Conservation (phyloP, 768 basidiomycete species). For the Russula ochroleuca region DNA sequence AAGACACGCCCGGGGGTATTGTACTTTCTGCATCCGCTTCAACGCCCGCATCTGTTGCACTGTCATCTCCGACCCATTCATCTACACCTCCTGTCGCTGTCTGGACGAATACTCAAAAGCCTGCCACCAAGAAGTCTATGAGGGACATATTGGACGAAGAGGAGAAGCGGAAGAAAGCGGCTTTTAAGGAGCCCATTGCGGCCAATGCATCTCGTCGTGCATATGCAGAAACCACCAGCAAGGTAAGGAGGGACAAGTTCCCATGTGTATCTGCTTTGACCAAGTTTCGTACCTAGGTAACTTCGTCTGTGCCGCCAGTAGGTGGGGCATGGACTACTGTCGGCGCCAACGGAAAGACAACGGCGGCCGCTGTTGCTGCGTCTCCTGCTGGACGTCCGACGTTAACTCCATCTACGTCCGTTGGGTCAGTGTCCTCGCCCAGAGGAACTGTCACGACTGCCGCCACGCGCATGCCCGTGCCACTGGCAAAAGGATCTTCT, state of each 20-base stretch:
- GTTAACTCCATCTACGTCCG: conserved; percentile 37
- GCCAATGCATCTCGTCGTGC: conserved; percentile 58
- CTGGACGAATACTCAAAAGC: conserved; percentile 66
- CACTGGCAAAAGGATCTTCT: conserved; percentile 30
- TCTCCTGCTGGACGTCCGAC: conserved; percentile 38
- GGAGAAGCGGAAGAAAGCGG: conserved; percentile 69
- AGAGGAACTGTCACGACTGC: conserved; percentile 16
- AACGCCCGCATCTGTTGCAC: conserved; percentile 34
- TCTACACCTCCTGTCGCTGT: conserved; percentile 44
- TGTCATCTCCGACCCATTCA: conserved; percentile 30
- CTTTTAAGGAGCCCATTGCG: conserved; percentile 44
- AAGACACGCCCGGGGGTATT: conserved; percentile 37
- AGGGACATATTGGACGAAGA: conserved; percentile 99
- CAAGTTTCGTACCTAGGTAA: conserved; percentile 21
- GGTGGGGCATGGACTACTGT: conserved; percentile 82
- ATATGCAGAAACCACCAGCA: conserved; percentile 75
- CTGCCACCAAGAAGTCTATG: conserved; percentile 80
- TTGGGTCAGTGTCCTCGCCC: conserved; percentile 35
- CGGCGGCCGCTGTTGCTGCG: conserved; percentile 35
- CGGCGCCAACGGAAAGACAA: conserved; percentile 66
- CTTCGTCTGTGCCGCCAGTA: conserved; percentile 30
- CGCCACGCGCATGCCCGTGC: conserved; percentile 26
- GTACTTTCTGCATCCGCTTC: conserved; percentile 44
- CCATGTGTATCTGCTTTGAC: conserved; percentile 11
- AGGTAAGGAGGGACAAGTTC: conserved; percentile 42